Conservation (phyloP, 2,329 filamentous ascomycete genomes). For the Clonostachys sp. region DNA sequence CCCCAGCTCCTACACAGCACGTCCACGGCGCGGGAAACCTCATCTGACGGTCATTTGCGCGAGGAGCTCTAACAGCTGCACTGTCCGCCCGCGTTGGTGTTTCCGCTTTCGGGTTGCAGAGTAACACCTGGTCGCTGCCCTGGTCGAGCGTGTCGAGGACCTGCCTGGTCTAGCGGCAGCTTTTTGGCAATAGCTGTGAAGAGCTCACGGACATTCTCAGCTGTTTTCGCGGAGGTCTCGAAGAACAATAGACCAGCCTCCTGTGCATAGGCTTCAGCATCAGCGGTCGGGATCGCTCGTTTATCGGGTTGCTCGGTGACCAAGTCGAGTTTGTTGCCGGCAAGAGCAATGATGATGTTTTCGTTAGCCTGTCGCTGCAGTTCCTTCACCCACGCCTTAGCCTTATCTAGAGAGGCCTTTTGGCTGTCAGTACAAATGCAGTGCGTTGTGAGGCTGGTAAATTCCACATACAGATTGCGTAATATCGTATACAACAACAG, state of each 20-base stretch:
- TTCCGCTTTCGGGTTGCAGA: slow-evolving; percentile 50
- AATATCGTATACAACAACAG: slow-evolving; percentile 98
- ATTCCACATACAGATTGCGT: slow-evolving; percentile 80
- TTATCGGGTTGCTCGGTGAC: slow-evolving; percentile 94
- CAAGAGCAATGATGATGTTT: slow-evolving; percentile 98
- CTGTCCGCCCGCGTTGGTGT: slow-evolving; percentile 50
- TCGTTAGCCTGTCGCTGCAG: slow-evolving; percentile 98
- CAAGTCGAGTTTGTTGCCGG: slow-evolving; percentile 96
- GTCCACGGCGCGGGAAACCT: too few species aligned
- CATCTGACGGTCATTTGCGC: not conserved
- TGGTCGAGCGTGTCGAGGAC: slow-evolving; percentile 77
- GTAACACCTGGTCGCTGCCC: slow-evolving; percentile 57
- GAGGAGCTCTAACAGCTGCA: slow-evolving; percentile 46
- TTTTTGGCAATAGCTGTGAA: slow-evolving; percentile 99
- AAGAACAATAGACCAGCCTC: slow-evolving; percentile 96
- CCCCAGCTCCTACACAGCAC: too few species aligned
- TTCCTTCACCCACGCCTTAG: slow-evolving; percentile 99
- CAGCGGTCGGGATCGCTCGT: slow-evolving; percentile 81
- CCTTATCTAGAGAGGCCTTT: slow-evolving; percentile 95
- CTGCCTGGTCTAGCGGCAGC: slow-evolving; percentile 90
- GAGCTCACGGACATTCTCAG: slow-evolving; percentile 90
- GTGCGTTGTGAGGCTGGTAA: not conserved
- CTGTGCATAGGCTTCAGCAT: slow-evolving; percentile 91
- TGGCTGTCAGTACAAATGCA: not conserved
- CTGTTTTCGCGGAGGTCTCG: slow-evolving; percentile 96